phyloP scores from a whole-genome alignment of 2,329 filamentous ascomycete genomes.

The Pestalotiopsis sp. region DNA sequence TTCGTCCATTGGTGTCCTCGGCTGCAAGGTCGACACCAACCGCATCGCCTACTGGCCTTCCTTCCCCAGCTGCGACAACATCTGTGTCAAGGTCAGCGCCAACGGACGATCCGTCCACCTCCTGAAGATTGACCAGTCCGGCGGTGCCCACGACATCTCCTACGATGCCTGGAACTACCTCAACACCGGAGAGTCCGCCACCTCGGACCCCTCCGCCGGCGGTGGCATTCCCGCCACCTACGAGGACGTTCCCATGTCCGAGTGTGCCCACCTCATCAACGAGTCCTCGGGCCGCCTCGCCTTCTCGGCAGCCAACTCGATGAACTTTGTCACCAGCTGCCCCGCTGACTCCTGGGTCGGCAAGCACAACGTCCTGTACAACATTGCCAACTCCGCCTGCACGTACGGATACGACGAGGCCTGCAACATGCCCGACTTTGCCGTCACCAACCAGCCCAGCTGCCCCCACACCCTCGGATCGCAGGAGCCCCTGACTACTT shows the following conservation, averaged over 20 bases:
- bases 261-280: conserved; percentile 53
- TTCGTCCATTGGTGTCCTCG: conserved; percentile 59
- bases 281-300: conserved; percentile 52
- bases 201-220: conserved; percentile 45
- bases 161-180: conserved; percentile 67
- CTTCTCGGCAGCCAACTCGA: conserved; percentile 58
- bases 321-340: conserved; percentile 55
- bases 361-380: conserved; percentile 54
- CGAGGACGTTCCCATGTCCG: conserved; percentile 47
- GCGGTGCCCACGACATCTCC: conserved; percentile 58
- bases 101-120: conserved; percentile 56
- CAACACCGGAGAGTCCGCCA: conserved; percentile 50
- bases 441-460: conserved; percentile 50
- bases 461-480: conserved; percentile 50
- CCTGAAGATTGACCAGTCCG: conserved; percentile 57
- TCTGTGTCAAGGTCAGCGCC: conserved; percentile 58
- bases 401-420: conserved; percentile 52
- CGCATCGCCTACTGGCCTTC: conserved; percentile 63
- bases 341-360: conserved; percentile 47
- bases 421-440: conserved; percentile 49
- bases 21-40: conserved; percentile 64
- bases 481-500: conserved; percentile 32
- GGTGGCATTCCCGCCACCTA: conserved; percentile 55
- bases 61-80: conserved; percentile 54
- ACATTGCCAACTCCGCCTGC: conserved; percentile 55